A percentile compares a stretch with the other conserved stretches of the same genome.
These are phyloP conservation scores for Aschersonia sp. DNA, from an alignment of 2,329 filamentous ascomycete genomes.

Conservation along the genomic window DNA sequence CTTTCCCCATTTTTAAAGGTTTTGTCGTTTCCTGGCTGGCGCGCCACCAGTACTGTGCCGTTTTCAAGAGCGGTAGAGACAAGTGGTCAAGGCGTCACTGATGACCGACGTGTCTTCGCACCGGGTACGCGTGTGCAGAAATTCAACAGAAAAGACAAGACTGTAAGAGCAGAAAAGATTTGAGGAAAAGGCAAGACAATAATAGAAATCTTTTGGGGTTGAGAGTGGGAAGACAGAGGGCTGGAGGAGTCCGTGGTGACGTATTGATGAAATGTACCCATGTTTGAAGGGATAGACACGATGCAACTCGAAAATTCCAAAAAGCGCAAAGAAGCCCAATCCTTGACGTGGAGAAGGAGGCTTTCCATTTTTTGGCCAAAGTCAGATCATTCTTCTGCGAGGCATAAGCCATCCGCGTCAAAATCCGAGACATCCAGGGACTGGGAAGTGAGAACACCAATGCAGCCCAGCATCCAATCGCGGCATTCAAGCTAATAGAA, in stretches of 20 bases:
- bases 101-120: neutral
- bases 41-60: neutral
- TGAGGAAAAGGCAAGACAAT: too few relatives aligned
- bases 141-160: too few relatives aligned
- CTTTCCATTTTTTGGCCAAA: neutral
- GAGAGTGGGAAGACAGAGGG: too few relatives aligned
- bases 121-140: too few relatives aligned
- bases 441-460: slow-evolving; percentile 2
- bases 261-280: neutral
- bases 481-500: neutral
- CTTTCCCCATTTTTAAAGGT: neutral
- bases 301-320: slow-evolving; percentile 1
- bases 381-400: slow-evolving; percentile 5
- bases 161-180: too few relatives aligned
- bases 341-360: neutral
- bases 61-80: neutral
- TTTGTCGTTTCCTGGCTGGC: neutral
- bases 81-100: neutral
- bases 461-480: neutral
- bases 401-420: slow-evolving; percentile 4
- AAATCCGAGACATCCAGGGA: slow-evolving; percentile 5
- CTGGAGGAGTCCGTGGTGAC: too few relatives aligned
- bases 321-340: neutral
- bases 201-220: too few relatives aligned
- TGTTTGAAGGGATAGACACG: slow-evolving; percentile 3